Conservation (phyloP, 495 filamentous ascomycete genomes). For the Staphylotrichum longicolle region DNA sequence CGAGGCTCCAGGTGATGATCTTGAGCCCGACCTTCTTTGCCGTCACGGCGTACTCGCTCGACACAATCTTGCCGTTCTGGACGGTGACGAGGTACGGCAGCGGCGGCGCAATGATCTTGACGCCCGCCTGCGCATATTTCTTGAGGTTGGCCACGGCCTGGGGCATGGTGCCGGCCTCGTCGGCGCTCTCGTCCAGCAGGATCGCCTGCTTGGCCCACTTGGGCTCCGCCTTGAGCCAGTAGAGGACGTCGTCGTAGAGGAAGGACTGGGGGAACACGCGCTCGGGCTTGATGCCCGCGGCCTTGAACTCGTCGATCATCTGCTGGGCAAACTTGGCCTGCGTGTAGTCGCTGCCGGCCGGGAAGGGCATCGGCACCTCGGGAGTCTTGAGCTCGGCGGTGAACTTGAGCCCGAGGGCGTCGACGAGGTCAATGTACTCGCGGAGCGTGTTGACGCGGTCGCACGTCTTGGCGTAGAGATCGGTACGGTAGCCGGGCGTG, state of each 20-base stretch:
- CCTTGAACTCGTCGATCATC: conserved; percentile 57
- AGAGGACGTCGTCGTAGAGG: conserved; percentile 56
- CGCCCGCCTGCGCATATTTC: conserved; percentile 43
- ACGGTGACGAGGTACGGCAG: conserved; percentile 43
- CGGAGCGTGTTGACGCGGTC: conserved; percentile 52
- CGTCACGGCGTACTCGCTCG: conserved; percentile 43
- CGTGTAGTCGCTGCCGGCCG: conserved; percentile 52
- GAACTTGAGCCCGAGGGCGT: conserved; percentile 53
- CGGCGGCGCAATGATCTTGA: conserved; percentile 46
- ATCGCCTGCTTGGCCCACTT: conserved; percentile 57
- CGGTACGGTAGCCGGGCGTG: conserved; percentile 56
- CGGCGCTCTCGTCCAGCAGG: conserved; percentile 56
- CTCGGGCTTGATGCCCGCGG: conserved; percentile 48
- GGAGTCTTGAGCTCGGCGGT: conserved; percentile 63
- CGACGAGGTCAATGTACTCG: conserved; percentile 53
- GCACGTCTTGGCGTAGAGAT: conserved; percentile 56
- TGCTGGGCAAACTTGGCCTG: conserved; percentile 57
- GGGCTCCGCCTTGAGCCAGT: conserved; percentile 59
- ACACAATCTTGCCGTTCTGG: conserved; percentile 40
- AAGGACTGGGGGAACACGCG: conserved; percentile 62
- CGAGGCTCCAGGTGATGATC: conserved; percentile 61
- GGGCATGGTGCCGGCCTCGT: conserved; percentile 43
- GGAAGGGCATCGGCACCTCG: conserved; percentile 58
- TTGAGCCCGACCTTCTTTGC: conserved; percentile 55
- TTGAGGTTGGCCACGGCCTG: conserved; percentile 50